phyloP scores from a whole-genome alignment of 129 eudicot species.

The Artemisia argyi region DNA sequence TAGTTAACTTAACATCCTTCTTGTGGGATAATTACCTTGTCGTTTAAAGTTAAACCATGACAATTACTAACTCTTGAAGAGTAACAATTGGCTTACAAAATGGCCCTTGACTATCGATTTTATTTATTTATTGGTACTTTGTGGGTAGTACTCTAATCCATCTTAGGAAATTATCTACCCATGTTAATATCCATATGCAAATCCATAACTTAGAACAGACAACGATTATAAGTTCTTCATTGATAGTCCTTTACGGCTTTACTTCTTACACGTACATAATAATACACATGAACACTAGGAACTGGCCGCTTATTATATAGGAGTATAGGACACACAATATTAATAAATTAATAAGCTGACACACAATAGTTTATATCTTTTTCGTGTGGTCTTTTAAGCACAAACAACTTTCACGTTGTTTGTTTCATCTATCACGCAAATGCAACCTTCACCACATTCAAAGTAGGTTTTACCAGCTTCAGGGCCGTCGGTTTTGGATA shows the following conservation, averaged over 20 bases:
- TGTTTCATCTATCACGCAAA: conserved; percentile 35
- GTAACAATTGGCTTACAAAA: no score
- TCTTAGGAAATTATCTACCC: no score
- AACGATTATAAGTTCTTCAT: not conserved
- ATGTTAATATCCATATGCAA: no score
- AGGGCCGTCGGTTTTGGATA: conserved; percentile 23
- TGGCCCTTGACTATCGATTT: no score
- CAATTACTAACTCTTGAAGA: no score
- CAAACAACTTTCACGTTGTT: conserved; percentile 23
- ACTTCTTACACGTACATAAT: not conserved
- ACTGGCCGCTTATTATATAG: not conserved
- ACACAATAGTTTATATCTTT: not conserved
- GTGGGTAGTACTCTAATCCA: no score
- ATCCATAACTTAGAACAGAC: not conserved
- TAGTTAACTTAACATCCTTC: conserved; percentile 10
- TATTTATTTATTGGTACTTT: no score
- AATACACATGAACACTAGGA: not conserved
- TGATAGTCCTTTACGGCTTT: not conserved
- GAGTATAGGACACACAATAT: conserved; percentile 15
- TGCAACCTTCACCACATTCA: conserved; percentile 35
- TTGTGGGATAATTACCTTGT: not conserved
- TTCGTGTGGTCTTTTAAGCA: conserved; percentile 6
- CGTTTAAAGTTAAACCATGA: no score
- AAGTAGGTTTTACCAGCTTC: conserved; percentile 30
- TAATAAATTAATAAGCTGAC: not conserved